Conservation (phyloP, 2,329 filamentous ascomycete genomes). For the Hypoxylon sp. region DNA sequence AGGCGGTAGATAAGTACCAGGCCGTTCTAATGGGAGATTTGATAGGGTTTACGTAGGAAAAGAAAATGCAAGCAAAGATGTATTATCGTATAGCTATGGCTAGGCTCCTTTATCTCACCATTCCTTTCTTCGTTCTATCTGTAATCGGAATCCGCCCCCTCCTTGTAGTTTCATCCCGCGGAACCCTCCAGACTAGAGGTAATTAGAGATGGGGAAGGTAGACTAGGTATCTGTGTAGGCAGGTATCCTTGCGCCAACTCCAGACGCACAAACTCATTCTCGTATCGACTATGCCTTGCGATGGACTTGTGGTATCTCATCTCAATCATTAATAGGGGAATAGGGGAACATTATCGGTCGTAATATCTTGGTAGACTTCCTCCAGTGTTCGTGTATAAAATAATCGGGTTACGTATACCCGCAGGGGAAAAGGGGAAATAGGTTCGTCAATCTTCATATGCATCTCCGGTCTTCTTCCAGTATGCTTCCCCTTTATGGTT, state of each 20-base stretch:
- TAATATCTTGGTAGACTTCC: background rate
- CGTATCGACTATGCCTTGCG: constrained; percentile 6
- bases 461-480: background rate
- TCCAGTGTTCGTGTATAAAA: background rate
- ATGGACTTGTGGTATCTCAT: constrained; percentile 24
- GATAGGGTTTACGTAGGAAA: constrained; percentile 56
- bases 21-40: constrained; percentile 79
- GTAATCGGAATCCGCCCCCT: background rate
- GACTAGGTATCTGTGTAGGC: no score
- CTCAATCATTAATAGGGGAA: background rate
- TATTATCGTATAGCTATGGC: background rate
- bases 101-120: no score
- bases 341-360: no score
- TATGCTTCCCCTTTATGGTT: background rate
- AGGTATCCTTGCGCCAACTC: background rate
- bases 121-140: background rate
- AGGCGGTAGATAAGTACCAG: constrained; percentile 86
- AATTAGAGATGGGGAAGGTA: background rate
- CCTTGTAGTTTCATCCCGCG: background rate
- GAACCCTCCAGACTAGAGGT: background rate
- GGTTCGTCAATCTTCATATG: background rate
- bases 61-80: background rate
- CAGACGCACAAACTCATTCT: constrained; percentile 1
- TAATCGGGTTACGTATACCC: no score
- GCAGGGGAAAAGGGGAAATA: no score